phyloP scores from a whole-genome alignment of 176 grass and related monocot genomes.

The Oryza longistaminata region DNA sequence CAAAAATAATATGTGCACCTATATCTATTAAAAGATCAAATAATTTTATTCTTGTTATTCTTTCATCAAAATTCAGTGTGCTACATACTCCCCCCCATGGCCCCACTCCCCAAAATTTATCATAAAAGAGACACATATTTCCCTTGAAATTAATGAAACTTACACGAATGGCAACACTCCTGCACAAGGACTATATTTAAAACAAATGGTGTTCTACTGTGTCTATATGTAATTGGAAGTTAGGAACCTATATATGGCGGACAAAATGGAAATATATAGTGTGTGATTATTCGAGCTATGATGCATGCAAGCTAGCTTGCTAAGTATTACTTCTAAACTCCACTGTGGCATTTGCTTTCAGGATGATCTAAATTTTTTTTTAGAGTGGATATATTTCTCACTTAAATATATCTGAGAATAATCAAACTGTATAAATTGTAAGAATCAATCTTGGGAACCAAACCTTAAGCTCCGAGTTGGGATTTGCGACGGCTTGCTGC shows the following conservation, averaged over 20 bases:
- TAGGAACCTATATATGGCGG: neutral
- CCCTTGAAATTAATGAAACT: neutral
- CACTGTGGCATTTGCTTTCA: neutral
- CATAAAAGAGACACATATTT: neutral
- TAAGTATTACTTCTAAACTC: neutral
- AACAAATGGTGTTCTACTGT: neutral
- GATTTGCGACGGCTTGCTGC: slow-evolving; percentile 40
- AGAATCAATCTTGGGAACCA: neutral
- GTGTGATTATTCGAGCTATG: neutral
- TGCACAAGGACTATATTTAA: neutral
- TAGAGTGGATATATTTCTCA: neutral
- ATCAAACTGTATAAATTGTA: neutral
- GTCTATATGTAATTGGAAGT: neutral
- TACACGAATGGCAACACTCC: neutral
- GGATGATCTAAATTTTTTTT: neutral
- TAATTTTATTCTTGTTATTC: neutral
- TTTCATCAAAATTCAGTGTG: neutral
- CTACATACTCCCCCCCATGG: too few relatives aligned
- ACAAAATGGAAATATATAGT: neutral
- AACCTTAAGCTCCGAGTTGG: slow-evolving; percentile 65
- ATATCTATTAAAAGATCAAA: neutral
- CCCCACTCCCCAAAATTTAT: neutral
- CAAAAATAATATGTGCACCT: neutral
- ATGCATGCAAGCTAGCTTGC: neutral
- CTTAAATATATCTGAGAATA: neutral